A percentile compares a stretch with the other conserved stretches of the same genome.
Evolutionary conservation across 75 land plant species (phyloP).

Genomic region (Larix kaempferi): DNA sequence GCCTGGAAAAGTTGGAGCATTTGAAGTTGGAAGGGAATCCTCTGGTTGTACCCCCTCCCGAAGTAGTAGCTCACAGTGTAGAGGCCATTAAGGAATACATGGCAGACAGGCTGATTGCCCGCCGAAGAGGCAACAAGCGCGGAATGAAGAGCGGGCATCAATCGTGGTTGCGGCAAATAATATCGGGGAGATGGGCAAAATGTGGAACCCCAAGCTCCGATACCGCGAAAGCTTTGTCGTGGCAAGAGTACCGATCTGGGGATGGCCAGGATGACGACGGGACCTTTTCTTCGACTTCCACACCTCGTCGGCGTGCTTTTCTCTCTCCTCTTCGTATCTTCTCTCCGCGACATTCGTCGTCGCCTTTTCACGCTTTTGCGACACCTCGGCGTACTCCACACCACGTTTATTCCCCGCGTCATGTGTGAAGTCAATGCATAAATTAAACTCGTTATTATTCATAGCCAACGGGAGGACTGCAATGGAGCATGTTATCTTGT

Average conservation of each 20-base stretch:
- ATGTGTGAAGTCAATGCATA: too few species aligned
- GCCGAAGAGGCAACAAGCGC: background rate
- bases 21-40: conserved; percentile 77
- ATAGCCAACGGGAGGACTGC: too few species aligned
- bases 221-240: too few species aligned
- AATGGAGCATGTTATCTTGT: too few species aligned
- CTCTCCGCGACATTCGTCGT: background rate
- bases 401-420: background rate
- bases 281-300: background rate
- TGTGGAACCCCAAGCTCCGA: background rate
- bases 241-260: conserved; percentile 22
- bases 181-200: background rate
- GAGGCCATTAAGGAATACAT: conserved; percentile 52
- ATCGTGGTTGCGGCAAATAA: background rate
- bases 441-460: too few species aligned
- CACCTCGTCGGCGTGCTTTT: too few species aligned
- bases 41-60: conserved; percentile 58
- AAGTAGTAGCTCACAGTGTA: conserved; percentile 58
- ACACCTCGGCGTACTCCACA: background rate
- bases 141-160: background rate
- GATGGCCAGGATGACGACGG: conserved; percentile 19
- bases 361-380: background rate
- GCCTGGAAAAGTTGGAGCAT: conserved; percentile 51
- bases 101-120: conserved; percentile 8
- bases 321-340: background rate